Percentiles rank a stretch among this genome's conserved stretches.
phyloP scores from a whole-genome alignment of 75 land plant species.

The Larix kaempferi region DNA sequence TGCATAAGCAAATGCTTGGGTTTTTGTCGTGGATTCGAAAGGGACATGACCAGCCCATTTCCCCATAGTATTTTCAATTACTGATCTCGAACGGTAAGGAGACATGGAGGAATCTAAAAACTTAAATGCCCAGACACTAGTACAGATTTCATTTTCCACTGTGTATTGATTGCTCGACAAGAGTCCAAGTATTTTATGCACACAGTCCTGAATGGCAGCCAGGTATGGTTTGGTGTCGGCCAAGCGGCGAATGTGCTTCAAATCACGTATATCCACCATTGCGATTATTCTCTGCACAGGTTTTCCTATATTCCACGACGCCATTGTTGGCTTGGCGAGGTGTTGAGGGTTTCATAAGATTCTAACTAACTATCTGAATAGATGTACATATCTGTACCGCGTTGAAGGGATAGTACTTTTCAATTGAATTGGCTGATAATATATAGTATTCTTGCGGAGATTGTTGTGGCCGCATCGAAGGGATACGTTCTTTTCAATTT shows the following conservation, averaged over 20 bases:
- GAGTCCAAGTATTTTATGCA: constrained; percentile 26
- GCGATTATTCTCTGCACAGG: background rate
- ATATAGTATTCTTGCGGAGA: too few species aligned
- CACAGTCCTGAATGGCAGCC: constrained; percentile 25
- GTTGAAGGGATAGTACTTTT: too few species aligned
- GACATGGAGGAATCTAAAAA: constrained; percentile 73
- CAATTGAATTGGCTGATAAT: too few species aligned
- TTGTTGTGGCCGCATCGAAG: too few species aligned
- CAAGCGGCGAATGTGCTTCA: constrained; percentile 31
- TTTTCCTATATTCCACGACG: background rate
- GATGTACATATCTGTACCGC: too few species aligned
- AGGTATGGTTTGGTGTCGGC: constrained; percentile 29
- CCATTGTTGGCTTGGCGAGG: background rate
- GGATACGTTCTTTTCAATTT: too few species aligned
- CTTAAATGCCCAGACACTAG: constrained; percentile 50
- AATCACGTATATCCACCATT: constrained; percentile 18
- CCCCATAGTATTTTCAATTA: constrained; percentile 22
- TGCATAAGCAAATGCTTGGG: constrained; percentile 22
- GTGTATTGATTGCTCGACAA: constrained; percentile 36
- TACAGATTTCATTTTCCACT: background rate
- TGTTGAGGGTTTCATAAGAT: too few species aligned
- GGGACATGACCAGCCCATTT: constrained; percentile 29
- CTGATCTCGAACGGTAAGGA: constrained; percentile 51
- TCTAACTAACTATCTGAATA: too few species aligned
- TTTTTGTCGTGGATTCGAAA: constrained; percentile 36